Conservation (phyloP, 495 filamentous ascomycete genomes). For the Gamarada debralockiae region DNA sequence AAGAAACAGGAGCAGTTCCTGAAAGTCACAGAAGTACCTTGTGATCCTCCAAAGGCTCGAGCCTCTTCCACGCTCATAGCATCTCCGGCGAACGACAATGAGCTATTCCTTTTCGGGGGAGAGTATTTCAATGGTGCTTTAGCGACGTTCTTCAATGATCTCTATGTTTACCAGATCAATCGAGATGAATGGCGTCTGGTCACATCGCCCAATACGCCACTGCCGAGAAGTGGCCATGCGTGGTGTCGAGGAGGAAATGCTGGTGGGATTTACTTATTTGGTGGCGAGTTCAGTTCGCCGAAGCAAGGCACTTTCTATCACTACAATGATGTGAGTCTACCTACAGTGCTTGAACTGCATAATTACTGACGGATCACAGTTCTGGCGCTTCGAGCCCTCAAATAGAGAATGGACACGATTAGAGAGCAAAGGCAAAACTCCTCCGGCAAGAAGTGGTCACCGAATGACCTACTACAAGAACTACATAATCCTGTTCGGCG, state of each 20-base stretch:
- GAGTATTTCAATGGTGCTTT: slow-evolving; percentile 62
- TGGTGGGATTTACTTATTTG: slow-evolving; percentile 80
- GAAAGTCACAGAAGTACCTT: slow-evolving; percentile 80
- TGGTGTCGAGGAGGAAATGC: slow-evolving; percentile 86
- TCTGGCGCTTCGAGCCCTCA: slow-evolving; percentile 84
- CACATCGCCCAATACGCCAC: slow-evolving; percentile 84
- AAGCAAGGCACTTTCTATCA: slow-evolving; percentile 99
- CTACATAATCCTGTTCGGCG: slow-evolving; percentile 71
- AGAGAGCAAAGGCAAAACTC: slow-evolving; percentile 81
- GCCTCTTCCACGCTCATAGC: slow-evolving; percentile 76
- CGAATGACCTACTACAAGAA: slow-evolving; percentile 94
- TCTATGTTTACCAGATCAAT: slow-evolving; percentile 89
- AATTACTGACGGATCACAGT: slow-evolving; percentile 31
- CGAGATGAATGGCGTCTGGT: slow-evolving; percentile 83
- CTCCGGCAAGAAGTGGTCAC: slow-evolving; percentile 88
- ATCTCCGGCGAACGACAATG: slow-evolving; percentile 79
- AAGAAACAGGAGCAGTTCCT: slow-evolving; percentile 83
- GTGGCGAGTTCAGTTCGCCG: slow-evolving; percentile 72
- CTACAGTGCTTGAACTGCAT: neutral
- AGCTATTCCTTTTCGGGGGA: slow-evolving; percentile 90
- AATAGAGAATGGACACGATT: slow-evolving; percentile 85
- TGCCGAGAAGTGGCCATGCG: slow-evolving; percentile 88
- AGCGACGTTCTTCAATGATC: slow-evolving; percentile 62
- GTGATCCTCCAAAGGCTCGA: slow-evolving; percentile 73
- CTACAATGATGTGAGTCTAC: slow-evolving; percentile 66